Evolutionary conservation across 805 yeast genomes (phyloP), one percentile per base, ranked within the genome.

Genomic region (Torulaspora gathmanii): DNA sequence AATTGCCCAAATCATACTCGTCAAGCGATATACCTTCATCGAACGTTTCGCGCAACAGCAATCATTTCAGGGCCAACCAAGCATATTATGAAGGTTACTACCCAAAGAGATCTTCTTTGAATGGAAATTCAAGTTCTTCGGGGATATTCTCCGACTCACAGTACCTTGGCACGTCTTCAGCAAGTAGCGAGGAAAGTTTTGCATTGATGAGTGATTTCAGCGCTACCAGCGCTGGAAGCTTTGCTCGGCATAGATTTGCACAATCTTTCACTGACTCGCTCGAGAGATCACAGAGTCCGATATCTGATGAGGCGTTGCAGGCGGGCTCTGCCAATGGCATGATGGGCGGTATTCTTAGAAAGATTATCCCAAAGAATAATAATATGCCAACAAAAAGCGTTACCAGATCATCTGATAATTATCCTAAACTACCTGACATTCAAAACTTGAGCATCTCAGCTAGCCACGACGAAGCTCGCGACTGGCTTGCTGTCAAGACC

Each of bases 201-300:
- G 70, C 77, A 2, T 58, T 70, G 8, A 62, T 73, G 65, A 73
- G 78, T 28, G 93, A 86, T 61, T 75, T 85, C 50, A 84, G 93
- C 67, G 95, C 95, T 4, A 85, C 95, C 0, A 83, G 93, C 51
- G 95, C 95, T 1, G 95, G 95, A 0, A 85, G 95, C 25, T 80
- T 80, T 47, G 80, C 82, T 37, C 75, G 95, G 57, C 95, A 87
- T 61, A 83, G 76, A 55, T 72, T 70, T 58, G 81, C 80, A 28
- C 67, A 66, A 45, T 60, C 69, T 10, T 60, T 65, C 44, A 49
- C 54, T 8, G 61, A 59, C 35, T 56, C 67, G 20, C 39, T 59
- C 16, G 60, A 63, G 31, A 55, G 56, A 40, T 60, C 63, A 5
- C 57, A 52, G 19, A 26, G 38, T 25, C 42, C 37, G 12, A 29